These are phyloP conservation scores for Mycena alexandri DNA, from an alignment of 768 basidiomycete species.

Conservation along the genomic window DNA sequence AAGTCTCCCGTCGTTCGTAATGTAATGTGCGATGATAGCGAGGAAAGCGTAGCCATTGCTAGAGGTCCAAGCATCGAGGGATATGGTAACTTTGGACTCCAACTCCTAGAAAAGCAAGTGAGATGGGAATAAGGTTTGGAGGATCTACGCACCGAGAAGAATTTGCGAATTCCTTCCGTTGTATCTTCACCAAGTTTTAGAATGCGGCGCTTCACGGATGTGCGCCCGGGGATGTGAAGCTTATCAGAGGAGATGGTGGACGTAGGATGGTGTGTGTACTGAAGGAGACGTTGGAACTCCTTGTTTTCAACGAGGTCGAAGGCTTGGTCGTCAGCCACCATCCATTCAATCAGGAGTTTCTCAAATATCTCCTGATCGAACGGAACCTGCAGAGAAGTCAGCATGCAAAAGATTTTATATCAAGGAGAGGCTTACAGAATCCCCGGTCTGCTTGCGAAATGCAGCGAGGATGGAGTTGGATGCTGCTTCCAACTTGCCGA, in stretches of 20 bases:
- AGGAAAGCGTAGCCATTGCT: constrained; percentile 47
- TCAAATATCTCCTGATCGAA: constrained; percentile 39
- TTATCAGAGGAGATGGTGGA: neutral
- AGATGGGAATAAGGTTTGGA: neutral
- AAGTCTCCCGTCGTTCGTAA: constrained; percentile 40
- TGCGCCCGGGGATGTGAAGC: constrained; percentile 1
- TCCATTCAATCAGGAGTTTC: constrained; percentile 27
- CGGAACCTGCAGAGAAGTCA: constrained; percentile 20
- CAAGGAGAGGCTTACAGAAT: constrained; percentile 7
- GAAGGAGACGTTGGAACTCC: constrained; percentile 7
- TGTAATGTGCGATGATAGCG: constrained; percentile 46
- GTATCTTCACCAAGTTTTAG: constrained; percentile 5
- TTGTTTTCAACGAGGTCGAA: constrained; percentile 3
- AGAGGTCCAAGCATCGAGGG: constrained; percentile 48
- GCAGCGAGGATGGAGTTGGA: constrained; percentile 36
- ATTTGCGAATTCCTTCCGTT: constrained; percentile 5
- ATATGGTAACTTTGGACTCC: constrained; percentile 33
- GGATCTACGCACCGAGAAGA: neutral
- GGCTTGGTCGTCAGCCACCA: constrained; percentile 20
- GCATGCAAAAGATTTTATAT: neutral
- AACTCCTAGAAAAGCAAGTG: neutral
- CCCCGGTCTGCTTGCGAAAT: constrained; percentile 38
- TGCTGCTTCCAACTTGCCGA: constrained; percentile 30
- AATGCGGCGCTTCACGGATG: neutral
- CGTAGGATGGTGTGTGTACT: constrained; percentile 8